Percentiles rank a stretch among this genome's conserved stretches.
Evolutionary conservation across 257 asterid species (phyloP).

Genomic region (Coffea eugenioides): DNA sequence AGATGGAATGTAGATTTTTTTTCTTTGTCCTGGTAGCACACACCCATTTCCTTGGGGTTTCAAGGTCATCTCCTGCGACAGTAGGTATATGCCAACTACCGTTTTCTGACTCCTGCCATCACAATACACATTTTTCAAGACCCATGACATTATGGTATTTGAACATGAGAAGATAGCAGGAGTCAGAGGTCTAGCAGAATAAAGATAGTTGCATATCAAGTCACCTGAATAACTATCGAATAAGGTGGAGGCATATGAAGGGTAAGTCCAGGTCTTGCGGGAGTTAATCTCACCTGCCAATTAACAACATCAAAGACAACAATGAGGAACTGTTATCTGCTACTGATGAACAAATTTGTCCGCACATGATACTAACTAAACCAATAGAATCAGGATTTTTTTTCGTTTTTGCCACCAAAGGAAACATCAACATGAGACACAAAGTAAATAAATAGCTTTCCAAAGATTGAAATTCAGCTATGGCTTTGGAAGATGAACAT

Average conservation of each 20-base stretch:
- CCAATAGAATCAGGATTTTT: neutral
- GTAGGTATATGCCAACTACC: constrained; percentile 77
- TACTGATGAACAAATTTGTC: neutral
- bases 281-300: constrained; percentile 60
- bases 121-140: neutral
- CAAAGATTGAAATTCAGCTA: neutral
- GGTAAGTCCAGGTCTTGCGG: constrained; percentile 39
- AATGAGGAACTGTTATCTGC: neutral
- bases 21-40: constrained; percentile 59
- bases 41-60: constrained; percentile 75
- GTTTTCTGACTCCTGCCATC: constrained; percentile 75
- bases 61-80: constrained; percentile 75
- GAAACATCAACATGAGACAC: neutral
- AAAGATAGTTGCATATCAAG: neutral
- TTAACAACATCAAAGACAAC: neutral
- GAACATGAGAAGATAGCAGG: neutral
- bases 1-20: constrained; percentile 21
- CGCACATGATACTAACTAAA: neutral
- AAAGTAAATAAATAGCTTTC: neutral
- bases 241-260: constrained; percentile 92
- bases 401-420: neutral
- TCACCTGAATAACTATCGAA: constrained; percentile 81
- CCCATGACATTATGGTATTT: neutral
- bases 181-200: neutral
- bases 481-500: too few relatives aligned